These are phyloP conservation scores for Apodospora peruviana DNA, from an alignment of 495 filamentous ascomycete genomes.

Conservation along the genomic window DNA sequence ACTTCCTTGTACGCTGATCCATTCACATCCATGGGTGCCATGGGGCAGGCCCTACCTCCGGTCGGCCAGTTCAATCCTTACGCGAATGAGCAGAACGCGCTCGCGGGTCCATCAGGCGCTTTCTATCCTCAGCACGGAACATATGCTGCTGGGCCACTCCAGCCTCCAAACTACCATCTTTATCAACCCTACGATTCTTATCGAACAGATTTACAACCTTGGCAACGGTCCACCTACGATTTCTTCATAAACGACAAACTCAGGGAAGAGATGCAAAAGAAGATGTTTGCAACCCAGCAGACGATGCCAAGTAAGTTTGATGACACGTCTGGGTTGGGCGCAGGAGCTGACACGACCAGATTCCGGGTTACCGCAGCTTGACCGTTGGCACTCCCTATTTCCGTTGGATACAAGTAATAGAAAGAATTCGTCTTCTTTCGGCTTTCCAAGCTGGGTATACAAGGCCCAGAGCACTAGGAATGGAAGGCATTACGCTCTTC, in stretches of 20 bases:
- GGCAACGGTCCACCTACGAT: conserved; percentile 80
- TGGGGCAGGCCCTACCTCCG: conserved; percentile 47
- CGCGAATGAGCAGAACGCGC: conserved; percentile 48
- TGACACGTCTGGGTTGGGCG: background rate
- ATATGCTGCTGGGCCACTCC: conserved; percentile 46
- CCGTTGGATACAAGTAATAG: conserved; percentile 74
- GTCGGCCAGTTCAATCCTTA: conserved; percentile 59
- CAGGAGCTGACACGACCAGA: conserved; percentile 12
- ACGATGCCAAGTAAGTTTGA: conserved; percentile 66
- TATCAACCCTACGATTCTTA: conserved; percentile 86
- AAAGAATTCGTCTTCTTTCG: conserved; percentile 70
- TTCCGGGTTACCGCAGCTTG: conserved; percentile 69
- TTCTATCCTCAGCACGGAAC: conserved; percentile 42
- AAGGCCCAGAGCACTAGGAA: conserved; percentile 88
- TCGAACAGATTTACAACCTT: conserved; percentile 67
- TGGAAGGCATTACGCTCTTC: conserved; percentile 75
- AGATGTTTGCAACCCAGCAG: conserved; percentile 77
- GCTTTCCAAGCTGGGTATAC: conserved; percentile 87
- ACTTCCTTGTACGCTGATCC: conserved; percentile 47
- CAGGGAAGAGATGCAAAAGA: conserved; percentile 84
- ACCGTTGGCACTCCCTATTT: conserved; percentile 85
- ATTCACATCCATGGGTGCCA: conserved; percentile 49
- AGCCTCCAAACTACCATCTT: conserved; percentile 87
- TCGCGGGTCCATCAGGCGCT: conserved; percentile 43
- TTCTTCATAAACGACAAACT: conserved; percentile 83